Base-by-base conservation (phyloP, 371 early-diverging fungal genomes). In the Syncephalastrum sp. region DNA sequence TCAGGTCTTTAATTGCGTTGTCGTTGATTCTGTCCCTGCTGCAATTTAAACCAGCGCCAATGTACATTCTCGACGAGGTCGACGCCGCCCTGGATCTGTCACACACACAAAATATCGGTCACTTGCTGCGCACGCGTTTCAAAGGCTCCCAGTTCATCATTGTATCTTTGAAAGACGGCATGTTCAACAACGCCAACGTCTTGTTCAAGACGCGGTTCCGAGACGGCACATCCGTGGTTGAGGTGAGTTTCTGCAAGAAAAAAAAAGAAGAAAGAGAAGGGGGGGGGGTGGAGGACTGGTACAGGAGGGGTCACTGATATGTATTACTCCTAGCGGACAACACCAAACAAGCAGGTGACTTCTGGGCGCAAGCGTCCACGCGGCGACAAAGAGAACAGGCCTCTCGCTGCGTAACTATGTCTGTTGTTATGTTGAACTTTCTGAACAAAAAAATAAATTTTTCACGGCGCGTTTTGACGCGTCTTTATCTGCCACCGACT, bases 51-150 rank as follows among this genome's bases (percentile, higher is more conserved):
- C 99, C 99, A 4, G 99, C 99, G 0, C 99, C 99, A 3, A 98
- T 99, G 96, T 99, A 99, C 75, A 97, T 99, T 74, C 82, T 99
- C 48, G 99, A 99, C 79, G 99, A 99, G 75, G 95, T 99, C 1
- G 99, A 99, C 79, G 95, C 99, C 4, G 99, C 99, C 3, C 83
- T 99, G 45, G 99, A 99, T 84, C 76, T 97, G 42, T 94, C 92
- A 4, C 99, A 99, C 69, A 99, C 99, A 5, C 99, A 99, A 68
- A 96, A 97, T 60, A 99, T 99, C 72, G 99, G 99, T 3, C 93
- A 94, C 59, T 82, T 99, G 42, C 82, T 99, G 55, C 85, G 91
- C 47, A 95, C 91, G 5, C 82, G 99, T 45, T 99, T 99, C 82
- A 92, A 91, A 58, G 96, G 93, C 16, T 93, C 98, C 0, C 99